Conservation (phyloP, 495 filamentous ascomycete genomes). For the Terfezia boudieri region DNA sequence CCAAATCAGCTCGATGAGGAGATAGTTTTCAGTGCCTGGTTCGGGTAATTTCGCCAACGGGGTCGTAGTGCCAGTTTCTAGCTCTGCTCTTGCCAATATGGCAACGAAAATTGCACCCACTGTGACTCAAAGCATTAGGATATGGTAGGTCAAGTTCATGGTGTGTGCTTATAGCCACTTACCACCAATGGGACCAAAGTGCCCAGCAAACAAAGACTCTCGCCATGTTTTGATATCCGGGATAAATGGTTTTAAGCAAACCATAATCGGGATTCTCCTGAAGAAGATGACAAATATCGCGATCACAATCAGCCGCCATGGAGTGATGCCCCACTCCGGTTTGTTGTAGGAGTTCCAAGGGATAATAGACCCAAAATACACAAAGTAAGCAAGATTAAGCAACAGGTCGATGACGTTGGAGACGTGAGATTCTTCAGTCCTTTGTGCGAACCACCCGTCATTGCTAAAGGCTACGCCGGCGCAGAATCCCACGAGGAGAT, state of each 20-base stretch:
- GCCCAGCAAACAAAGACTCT: conserved; percentile 90
- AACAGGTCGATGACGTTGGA: conserved; percentile 98
- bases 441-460: conserved; percentile 95
- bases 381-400: conserved; percentile 93
- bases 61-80: conserved; percentile 51
- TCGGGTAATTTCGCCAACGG: conserved; percentile 41
- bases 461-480: conserved; percentile 95
- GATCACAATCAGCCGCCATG: conserved; percentile 78
- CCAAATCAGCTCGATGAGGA: conserved; percentile 70
- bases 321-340: conserved; percentile 41
- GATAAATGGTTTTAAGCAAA: conserved; percentile 75
- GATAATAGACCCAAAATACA: conserved; percentile 92
- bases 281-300: conserved; percentile 85
- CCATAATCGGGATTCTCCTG: conserved; percentile 89
- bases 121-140: neutral
- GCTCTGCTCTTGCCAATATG: conserved; percentile 70
- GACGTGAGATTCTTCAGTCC: conserved; percentile 95
- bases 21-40: conserved; percentile 31
- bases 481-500: conserved; percentile 88
- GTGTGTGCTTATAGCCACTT: neutral
- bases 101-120: conserved; percentile 88
- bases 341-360: conserved; percentile 79
- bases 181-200: conserved; percentile 90
- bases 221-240: conserved; percentile 98
- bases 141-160: no score